Evolutionary conservation across 805 yeast species (phyloP).

Genomic region (Sugiyamaella americana): DNA sequence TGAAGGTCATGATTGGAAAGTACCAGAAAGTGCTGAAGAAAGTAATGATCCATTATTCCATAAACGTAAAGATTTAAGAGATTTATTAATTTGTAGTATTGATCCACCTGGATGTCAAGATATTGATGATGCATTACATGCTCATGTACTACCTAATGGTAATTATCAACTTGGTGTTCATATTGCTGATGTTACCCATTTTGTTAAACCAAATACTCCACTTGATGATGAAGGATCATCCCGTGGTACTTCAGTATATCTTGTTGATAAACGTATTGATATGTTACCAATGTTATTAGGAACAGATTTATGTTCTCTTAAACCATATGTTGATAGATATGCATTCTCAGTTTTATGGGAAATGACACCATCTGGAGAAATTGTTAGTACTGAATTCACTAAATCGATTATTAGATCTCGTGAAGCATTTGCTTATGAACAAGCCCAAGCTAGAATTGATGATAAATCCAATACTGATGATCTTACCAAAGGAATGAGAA

Average conservation of each 20-base stretch:
- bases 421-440: constrained; percentile 91
- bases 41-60: constrained; percentile 35
- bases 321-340: constrained; percentile 91
- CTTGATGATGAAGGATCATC: constrained; percentile 94
- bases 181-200: constrained; percentile 97
- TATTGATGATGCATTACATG: constrained; percentile 97
- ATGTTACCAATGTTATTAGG: constrained; percentile 95
- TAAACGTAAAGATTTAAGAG: constrained; percentile 79
- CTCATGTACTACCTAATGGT: constrained; percentile 77
- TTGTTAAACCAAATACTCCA: constrained; percentile 88
- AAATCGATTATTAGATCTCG: constrained; percentile 87
- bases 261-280: constrained; percentile 97
- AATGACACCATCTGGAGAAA: constrained; percentile 77
- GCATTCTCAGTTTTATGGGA: constrained; percentile 98
- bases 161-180: constrained; percentile 97
- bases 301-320: constrained; percentile 90
- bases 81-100: constrained; percentile 84
- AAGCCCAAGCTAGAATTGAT: constrained; percentile 88
- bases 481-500: constrained; percentile 83
- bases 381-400: constrained; percentile 68
- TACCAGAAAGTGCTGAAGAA: constrained; percentile 51
- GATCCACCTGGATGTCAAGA: constrained; percentile 99
- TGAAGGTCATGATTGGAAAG: constrained; percentile 92
- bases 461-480: constrained; percentile 72
- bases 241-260: constrained; percentile 93